Conservation (phyloP, 225 moss, liverwort and hornwort species). For the Physcomitrium patens region DNA sequence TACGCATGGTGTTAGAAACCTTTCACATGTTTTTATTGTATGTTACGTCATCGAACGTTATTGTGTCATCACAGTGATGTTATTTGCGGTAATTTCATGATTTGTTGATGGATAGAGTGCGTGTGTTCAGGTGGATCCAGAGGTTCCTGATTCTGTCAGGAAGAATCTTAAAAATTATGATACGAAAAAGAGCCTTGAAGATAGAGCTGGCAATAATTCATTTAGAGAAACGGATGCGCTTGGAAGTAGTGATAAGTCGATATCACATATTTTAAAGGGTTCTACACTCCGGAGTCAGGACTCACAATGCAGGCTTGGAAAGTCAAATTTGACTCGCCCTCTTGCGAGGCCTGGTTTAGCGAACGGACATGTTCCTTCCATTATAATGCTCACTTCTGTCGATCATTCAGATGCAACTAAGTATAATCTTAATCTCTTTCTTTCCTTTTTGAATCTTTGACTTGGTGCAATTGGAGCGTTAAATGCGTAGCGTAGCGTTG, state of each 20-base stretch:
- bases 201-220: conserved; percentile 8
- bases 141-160: conserved; percentile 60
- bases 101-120: conserved; percentile 17
- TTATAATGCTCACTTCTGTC: conserved; percentile 68
- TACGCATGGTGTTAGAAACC: no score
- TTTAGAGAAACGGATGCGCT: conserved; percentile 23
- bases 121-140: conserved; percentile 57
- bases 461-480: conserved; percentile 13
- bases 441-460: background rate
- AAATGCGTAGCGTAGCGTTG: background rate
- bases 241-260: conserved; percentile 22
- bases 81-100: conserved; percentile 16
- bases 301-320: conserved; percentile 25
- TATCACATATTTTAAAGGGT: conserved; percentile 20
- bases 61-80: background rate
- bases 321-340: conserved; percentile 31
- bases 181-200: conserved; percentile 27
- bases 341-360: conserved; percentile 43
- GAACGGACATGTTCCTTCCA: conserved; percentile 51
- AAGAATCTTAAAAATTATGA: conserved; percentile 37
- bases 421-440: conserved; percentile 26
- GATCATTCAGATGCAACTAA: conserved; percentile 66
- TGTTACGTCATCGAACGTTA: background rate
- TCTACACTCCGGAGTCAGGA: conserved; percentile 23
- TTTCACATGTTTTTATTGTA: conserved; percentile 4